These are phyloP conservation scores for Esteya vermicola DNA, from an alignment of 2,329 filamentous ascomycete genomes.

Conservation along the genomic window DNA sequence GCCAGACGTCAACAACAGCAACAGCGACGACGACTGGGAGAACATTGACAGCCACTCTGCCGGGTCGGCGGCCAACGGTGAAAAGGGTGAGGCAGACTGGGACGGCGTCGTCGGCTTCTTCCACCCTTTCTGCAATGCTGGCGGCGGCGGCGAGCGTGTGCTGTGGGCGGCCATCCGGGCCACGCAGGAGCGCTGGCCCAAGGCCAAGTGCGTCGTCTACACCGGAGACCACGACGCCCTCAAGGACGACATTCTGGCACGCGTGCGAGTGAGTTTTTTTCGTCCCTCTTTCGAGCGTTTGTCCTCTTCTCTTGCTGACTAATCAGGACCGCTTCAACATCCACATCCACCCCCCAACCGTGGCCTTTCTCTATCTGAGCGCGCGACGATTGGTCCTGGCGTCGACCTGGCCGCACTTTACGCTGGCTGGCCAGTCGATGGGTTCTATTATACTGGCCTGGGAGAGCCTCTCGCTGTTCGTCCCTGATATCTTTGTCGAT, in stretches of 20 bases:
- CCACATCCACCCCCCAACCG: slow-evolving; percentile 63
- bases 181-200: slow-evolving; percentile 78
- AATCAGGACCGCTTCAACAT: slow-evolving; percentile 81
- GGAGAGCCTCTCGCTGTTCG: slow-evolving; percentile 83
- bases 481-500: slow-evolving; percentile 88
- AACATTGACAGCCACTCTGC: slow-evolving; percentile 40
- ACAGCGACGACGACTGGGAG: slow-evolving; percentile 53
- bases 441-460: slow-evolving; percentile 79
- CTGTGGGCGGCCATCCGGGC: slow-evolving; percentile 91
- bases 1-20: slow-evolving; percentile 8
- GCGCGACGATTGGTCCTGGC: slow-evolving; percentile 77
- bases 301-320: background rate
- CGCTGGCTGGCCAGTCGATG: slow-evolving; percentile 82
- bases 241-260: slow-evolving; percentile 63
- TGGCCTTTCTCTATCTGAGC: slow-evolving; percentile 82
- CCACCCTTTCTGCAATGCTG: slow-evolving; percentile 96
- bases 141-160: slow-evolving; percentile 87
- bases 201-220: slow-evolving; percentile 81
- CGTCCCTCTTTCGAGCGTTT: too few species aligned
- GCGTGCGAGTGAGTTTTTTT: slow-evolving; percentile 50
- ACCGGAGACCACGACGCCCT: slow-evolving; percentile 85
- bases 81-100: slow-evolving; percentile 47
- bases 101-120: slow-evolving; percentile 87
- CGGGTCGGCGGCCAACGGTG: slow-evolving; percentile 21
- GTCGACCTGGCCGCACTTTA: slow-evolving; percentile 82